phyloP scores from a whole-genome alignment of 2,329 filamentous ascomycete species.

The Aureobasidium mangrovei region DNA sequence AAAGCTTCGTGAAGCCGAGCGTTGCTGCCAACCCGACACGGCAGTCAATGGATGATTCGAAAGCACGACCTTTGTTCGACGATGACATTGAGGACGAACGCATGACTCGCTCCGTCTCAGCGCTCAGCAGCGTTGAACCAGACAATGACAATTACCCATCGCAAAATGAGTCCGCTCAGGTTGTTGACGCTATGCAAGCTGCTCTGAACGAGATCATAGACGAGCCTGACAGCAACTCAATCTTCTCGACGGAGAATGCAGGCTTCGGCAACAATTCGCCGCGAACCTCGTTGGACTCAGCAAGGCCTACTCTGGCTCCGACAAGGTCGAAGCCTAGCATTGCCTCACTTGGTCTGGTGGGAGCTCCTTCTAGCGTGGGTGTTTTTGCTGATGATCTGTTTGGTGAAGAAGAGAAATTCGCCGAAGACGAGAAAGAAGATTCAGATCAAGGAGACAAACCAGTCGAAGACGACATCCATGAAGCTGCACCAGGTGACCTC shows the following conservation, averaged over 20 bases:
- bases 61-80: conserved; percentile 59
- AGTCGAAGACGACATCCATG: conserved; percentile 75
- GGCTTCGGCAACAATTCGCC: conserved; percentile 42
- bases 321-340: conserved; percentile 67
- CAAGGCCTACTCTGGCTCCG: conserved; percentile 38
- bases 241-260: conserved; percentile 47
- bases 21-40: conserved; percentile 40
- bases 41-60: conserved; percentile 61
- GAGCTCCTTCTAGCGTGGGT: conserved; percentile 74
- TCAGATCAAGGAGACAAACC: conserved; percentile 46
- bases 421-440: conserved; percentile 79
- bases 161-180: conserved; percentile 50
- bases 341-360: conserved; percentile 83
- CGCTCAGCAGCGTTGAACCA: conserved; percentile 71
- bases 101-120: conserved; percentile 68
- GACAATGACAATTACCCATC: conserved; percentile 47
- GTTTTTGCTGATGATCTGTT: conserved; percentile 92
- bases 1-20: conserved; percentile 24
- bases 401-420: conserved; percentile 76
- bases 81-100: conserved; percentile 70
- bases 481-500: conserved; percentile 89
- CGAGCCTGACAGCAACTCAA: conserved; percentile 54
- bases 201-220: conserved; percentile 89
- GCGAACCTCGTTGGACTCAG: conserved; percentile 37
- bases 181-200: conserved; percentile 87